Evolutionary conservation across 305 asterid species (phyloP).

Genomic region (Rubia peregrina): DNA sequence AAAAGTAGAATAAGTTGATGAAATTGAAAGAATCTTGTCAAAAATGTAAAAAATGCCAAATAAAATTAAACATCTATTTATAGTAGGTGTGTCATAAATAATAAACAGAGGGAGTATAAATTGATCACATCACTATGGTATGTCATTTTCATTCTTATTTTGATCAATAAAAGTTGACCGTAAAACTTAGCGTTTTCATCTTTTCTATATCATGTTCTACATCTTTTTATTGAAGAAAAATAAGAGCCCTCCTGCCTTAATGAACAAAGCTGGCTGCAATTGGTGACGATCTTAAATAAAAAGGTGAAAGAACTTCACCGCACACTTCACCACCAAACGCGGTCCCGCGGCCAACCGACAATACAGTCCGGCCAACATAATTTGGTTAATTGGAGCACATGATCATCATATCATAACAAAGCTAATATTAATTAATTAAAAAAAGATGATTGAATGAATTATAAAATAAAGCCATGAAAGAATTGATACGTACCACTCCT

Average conservation of each 20-base stretch:
- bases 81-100: too few species aligned
- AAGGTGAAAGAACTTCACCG: background rate
- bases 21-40: too few species aligned
- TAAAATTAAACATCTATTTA: too few species aligned
- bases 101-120: too few species aligned
- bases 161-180: too few species aligned
- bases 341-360: background rate
- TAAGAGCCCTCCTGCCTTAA: background rate
- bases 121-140: too few species aligned
- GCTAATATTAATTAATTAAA: background rate
- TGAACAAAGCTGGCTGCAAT: background rate
- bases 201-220: too few species aligned
- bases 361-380: background rate
- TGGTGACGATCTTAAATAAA: background rate
- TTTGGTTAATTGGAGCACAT: background rate
- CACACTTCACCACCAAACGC: background rate
- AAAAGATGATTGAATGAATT: background rate
- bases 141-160: too few species aligned
- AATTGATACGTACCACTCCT: background rate
- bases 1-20: too few species aligned
- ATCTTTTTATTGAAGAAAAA: background rate
- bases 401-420: background rate
- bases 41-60: too few species aligned
- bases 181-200: too few species aligned
- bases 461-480: conserved; percentile 1